Base-by-base conservation (phyloP, 306 rosid genomes). In the Quercus engelmannii region DNA sequence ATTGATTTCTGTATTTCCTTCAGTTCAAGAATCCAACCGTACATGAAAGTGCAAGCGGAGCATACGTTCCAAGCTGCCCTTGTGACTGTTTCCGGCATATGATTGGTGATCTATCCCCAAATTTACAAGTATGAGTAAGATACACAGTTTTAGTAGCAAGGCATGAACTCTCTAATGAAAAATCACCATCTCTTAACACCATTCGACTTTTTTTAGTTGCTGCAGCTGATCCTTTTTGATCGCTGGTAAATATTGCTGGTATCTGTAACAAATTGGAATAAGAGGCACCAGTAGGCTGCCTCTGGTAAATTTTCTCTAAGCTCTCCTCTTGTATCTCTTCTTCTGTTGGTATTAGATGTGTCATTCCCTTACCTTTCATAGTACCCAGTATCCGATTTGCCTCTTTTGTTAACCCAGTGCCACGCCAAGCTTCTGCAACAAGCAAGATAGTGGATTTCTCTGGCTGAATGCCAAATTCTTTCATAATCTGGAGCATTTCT, bases 381-480 rank as follows among this genome's bases (percentile, higher is more conserved):
- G 26, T 56, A 61, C 77, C 74, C 15, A 86, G 78, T 58, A 87
- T 58, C 83, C 86, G 81, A 62, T 87, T 84, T 86, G 90, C 91
- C 77, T 87, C 88, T 78, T 85, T 79, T 73, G 87, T 75, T 55
- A 91, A 79, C 76, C 97, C 93, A 75, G 86, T 61, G 5, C 83
- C 63, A 64, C 75, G 73, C 97, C 93, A 91, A 83, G 97, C 91
- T 71, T 91, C 92, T 49, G 90, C 91, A 75, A 89, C 83, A 77
- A 86, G 88, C 74, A 61, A 31, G 75, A 89, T 41, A 1, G 92
- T 91, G 41, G 90, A 83, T 77, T 89, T 83, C 86, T 82, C 83
- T 5, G 92, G 88, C 78, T 56, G 84, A 77, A 91, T 84, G 17
- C 86, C 69, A 64, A 86, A 91, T 41, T 80, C 86, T 76, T 85